These are phyloP conservation scores for Vicia faba DNA, from an alignment of 306 rosid genomes.

Conservation along the genomic window DNA sequence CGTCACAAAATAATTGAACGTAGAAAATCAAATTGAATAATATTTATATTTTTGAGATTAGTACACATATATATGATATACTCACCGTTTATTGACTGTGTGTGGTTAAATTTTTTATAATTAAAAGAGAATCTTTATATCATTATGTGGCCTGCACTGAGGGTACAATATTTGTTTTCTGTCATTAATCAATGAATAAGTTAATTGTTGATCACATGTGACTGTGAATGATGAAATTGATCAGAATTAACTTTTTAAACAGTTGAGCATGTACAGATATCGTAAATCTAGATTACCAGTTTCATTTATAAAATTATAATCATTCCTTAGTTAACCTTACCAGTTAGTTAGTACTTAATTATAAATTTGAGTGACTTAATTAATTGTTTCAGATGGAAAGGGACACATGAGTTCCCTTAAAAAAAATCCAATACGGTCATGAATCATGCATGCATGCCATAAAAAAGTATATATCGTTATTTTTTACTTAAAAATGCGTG, in stretches of 20 bases:
- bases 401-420: too few relatives aligned
- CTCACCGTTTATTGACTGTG: neutral
- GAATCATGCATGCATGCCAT: too few relatives aligned
- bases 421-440: too few relatives aligned
- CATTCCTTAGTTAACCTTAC: neutral
- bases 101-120: neutral
- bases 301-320: slow-evolving; percentile 15
- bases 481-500: too few relatives aligned
- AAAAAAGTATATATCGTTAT: too few relatives aligned
- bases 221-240: slow-evolving; percentile 4
- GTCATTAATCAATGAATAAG: slow-evolving; percentile 34
- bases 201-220: slow-evolving; percentile 11
- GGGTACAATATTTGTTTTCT: slow-evolving; percentile 31
- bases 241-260: neutral
- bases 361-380: too few relatives aligned
- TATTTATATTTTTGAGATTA: too few relatives aligned
- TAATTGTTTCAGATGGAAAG: too few relatives aligned
- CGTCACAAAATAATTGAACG: neutral
- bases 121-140: slow-evolving; percentile 30
- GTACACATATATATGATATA: neutral
- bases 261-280: neutral
- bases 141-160: slow-evolving; percentile 16
- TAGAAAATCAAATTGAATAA: too few relatives aligned
- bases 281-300: neutral
- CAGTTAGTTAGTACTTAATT: slow-evolving; percentile 1